phyloP scores from a whole-genome alignment of 306 rosid genomes.

The Carpinus fangiana region DNA sequence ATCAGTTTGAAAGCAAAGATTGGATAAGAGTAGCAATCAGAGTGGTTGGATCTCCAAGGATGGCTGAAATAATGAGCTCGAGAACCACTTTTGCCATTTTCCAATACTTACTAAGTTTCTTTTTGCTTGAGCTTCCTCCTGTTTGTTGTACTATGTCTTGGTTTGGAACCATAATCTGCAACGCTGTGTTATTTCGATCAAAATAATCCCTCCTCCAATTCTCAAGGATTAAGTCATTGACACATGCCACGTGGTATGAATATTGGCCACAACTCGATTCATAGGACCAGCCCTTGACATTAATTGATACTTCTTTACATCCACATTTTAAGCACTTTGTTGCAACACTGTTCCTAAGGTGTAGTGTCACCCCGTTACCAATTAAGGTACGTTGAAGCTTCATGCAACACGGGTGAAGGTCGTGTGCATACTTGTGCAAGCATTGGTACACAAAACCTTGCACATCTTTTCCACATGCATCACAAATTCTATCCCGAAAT shows the following conservation, averaged over 20 bases:
- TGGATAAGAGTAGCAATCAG: conserved; percentile 28
- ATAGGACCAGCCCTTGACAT: conserved; percentile 45
- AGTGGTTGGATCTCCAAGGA: conserved; percentile 40
- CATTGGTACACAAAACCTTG: conserved; percentile 46
- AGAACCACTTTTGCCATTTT: conserved; percentile 28
- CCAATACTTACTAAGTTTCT: not conserved
- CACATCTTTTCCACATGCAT: conserved; percentile 54
- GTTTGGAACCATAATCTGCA: not conserved
- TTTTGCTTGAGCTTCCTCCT: conserved; percentile 14
- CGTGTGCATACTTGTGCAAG: conserved; percentile 1
- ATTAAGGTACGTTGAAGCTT: conserved; percentile 24
- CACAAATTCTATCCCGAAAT: conserved; percentile 5
- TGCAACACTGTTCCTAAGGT: conserved; percentile 17
- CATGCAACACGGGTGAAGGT: conserved; percentile 50
- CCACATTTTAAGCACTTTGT: conserved; percentile 36
- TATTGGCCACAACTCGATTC: conserved; percentile 14
- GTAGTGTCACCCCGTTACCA: conserved; percentile 19
- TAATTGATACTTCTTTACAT: conserved; percentile 22
- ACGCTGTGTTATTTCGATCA: not conserved
- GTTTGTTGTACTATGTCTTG: not conserved
- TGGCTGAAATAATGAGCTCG: conserved; percentile 38
- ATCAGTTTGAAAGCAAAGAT: conserved; percentile 25
- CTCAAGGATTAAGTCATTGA: conserved; percentile 43
- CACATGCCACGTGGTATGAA: conserved; percentile 45
- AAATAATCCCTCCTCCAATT: not conserved